Conservation (phyloP, 2,329 filamentous ascomycete genomes). For the Trichoderma aggressivum region DNA sequence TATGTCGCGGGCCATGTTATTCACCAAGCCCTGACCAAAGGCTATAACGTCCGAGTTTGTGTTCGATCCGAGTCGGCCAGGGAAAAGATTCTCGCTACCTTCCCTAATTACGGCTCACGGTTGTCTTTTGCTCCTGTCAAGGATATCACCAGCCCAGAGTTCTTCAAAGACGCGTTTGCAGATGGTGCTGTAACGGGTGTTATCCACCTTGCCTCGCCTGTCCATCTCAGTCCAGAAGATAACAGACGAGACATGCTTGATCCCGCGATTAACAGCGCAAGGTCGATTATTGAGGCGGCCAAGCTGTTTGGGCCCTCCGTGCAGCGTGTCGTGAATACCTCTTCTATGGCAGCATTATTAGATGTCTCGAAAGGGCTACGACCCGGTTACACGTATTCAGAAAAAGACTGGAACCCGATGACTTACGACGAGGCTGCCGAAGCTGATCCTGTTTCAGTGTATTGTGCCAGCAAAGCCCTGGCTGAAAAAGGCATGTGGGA, state of each 20-base stretch:
- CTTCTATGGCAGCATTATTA: neutral
- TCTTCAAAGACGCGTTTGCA: neutral
- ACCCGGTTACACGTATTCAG: neutral
- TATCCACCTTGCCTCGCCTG: neutral
- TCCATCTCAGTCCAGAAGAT: neutral
- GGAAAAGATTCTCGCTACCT: neutral
- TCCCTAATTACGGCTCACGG: neutral
- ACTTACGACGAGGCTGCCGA: neutral
- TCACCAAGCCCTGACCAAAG: neutral
- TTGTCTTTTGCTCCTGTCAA: neutral
- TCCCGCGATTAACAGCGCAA: neutral
- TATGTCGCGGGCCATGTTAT: neutral
- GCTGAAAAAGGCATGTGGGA: conserved; percentile 66
- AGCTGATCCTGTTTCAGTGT: conserved; percentile 20
- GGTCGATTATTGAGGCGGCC: neutral
- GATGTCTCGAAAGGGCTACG: neutral
- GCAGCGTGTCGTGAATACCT: neutral
- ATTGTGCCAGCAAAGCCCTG: conserved; percentile 44
- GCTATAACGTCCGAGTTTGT: neutral
- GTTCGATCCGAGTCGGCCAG: neutral
- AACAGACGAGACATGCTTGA: neutral
- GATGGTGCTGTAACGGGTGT: neutral
- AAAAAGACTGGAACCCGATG: neutral
- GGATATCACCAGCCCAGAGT: neutral
- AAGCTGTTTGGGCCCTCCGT: neutral